Conservation (phyloP, 306 rosid genomes). For the Lathyrus oleraceus region DNA sequence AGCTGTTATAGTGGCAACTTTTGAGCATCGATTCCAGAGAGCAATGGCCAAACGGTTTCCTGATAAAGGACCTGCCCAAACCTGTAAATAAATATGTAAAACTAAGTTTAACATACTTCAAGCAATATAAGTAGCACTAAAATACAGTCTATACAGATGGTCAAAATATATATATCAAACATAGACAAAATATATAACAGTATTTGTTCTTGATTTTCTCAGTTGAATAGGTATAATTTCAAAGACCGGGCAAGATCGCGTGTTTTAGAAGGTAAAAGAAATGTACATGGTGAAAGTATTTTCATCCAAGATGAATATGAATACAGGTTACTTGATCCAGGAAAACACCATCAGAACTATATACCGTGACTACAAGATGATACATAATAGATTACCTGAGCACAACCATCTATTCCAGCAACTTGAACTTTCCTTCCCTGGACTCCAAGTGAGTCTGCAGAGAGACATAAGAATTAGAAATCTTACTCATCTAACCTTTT, state of each 20-base stretch:
- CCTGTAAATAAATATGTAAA: constrained; percentile 46
- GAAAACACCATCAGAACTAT: constrained; percentile 10
- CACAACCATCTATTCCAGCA: constrained; percentile 65
- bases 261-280: constrained; percentile 1
- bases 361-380: constrained; percentile 24
- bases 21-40: constrained; percentile 90
- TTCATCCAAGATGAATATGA: constrained; percentile 19
- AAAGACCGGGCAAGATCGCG: background rate
- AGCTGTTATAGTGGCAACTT: constrained; percentile 55
- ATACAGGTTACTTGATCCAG: constrained; percentile 12
- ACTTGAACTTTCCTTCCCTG: constrained; percentile 84
- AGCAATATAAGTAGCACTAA: background rate
- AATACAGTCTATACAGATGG: background rate
- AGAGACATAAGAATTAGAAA: constrained; percentile 28
- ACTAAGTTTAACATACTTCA: constrained; percentile 7
- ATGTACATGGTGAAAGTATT: constrained; percentile 26
- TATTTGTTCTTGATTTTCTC: constrained; percentile 4
- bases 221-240: constrained; percentile 4
- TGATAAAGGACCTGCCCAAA: constrained; percentile 96
- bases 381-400: constrained; percentile 57
- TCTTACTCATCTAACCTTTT: constrained; percentile 12
- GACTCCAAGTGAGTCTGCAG: constrained; percentile 82
- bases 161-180: constrained; percentile 2
- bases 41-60: constrained; percentile 61
- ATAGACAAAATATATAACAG: constrained; percentile 8